Base-by-base conservation (phyloP, 768 basidiomycete species). In the Mrakia frigida region DNA sequence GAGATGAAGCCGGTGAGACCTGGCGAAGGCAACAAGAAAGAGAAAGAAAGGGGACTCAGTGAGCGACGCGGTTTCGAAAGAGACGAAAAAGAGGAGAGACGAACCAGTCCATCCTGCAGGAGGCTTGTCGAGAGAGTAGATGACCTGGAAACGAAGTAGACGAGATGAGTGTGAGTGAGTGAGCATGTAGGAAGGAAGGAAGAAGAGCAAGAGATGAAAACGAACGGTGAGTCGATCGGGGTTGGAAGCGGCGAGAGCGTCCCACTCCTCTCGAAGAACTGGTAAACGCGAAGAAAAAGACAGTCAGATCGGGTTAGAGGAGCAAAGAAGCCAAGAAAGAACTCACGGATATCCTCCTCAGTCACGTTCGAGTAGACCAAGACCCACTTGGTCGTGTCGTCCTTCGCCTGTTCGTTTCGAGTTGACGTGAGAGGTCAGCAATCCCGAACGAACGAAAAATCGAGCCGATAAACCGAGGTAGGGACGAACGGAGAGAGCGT, bases 341-440 rank as follows among this genome's bases (percentile, higher is more conserved):
- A 50, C 46, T 9, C 13, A 50, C 46, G 89, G 78, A 99, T 97
- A 82, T 99, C 97, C 72, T 88, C 86, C 82, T 94, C 92, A 18
- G 93, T 88, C 52, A 94, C 87, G 83, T 98, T 98, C 50, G 92
- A 90, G 84, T 92, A 98, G 80, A 99, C 85, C 74, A 98, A 86
- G 65, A 90, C 96, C 86, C 93, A 97, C 81, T 93, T 94, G 78
- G 97, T 98, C 85, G 90, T 93, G 88, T 98, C 97, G 81, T 92
- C 89, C 0, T 89, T 83, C 61, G 85, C 39, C 73, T 77, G 61
- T 31, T 50, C 6, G 46, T 18, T n/a, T 43, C 6, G 43, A 43
- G 43, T 11, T 9, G 16, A 14, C 11, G 46, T 18, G 21, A 6
- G 43, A 21, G 18, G 14, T 50, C 46, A 50, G 46, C 46, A n/a